Evolutionary conservation across 1,139 yeast species (phyloP).

Genomic region (Pichia sp.): DNA sequence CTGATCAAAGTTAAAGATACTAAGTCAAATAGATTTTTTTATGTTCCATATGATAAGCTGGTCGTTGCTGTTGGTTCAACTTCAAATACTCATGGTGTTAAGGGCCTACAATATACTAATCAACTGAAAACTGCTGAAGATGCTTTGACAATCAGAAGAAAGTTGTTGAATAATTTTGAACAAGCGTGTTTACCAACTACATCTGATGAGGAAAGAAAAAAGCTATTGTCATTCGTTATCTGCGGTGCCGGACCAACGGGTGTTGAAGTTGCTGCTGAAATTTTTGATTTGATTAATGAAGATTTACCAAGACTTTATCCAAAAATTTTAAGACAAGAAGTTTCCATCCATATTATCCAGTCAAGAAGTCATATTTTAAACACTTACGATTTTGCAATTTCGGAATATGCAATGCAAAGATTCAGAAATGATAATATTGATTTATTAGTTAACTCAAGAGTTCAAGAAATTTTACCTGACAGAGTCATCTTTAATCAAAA

Average conservation of each 20-base stretch:
- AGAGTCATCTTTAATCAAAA: constrained; percentile 47
- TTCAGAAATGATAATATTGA: constrained; percentile 54
- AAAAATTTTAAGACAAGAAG: constrained; percentile 48
- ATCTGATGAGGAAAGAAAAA: constrained; percentile 50
- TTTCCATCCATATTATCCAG: constrained; percentile 58
- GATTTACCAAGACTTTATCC: constrained; percentile 51
- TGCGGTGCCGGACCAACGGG: constrained; percentile 75
- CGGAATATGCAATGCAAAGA: constrained; percentile 54
- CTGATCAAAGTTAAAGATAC: constrained; percentile 41
- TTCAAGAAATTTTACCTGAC: constrained; percentile 46
- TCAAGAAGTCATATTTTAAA: constrained; percentile 57
- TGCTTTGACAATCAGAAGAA: constrained; percentile 49
- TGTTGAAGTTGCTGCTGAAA: constrained; percentile 62
- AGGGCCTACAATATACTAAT: constrained; percentile 51
- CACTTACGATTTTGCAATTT: constrained; percentile 55
- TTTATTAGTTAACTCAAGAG: constrained; percentile 53
- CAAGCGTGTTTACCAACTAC: constrained; percentile 57
- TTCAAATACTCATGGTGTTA: constrained; percentile 59
- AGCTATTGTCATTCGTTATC: constrained; percentile 52
- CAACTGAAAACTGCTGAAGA: constrained; percentile 60
- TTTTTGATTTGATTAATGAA: constrained; percentile 53
- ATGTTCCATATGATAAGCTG: constrained; percentile 58
- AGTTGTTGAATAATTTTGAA: constrained; percentile 48
- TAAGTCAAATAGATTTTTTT: constrained; percentile 40
- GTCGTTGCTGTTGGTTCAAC: constrained; percentile 61